Percentiles rank a stretch among this genome's conserved stretches.
Conservation (phyloP, 306 rosid species). For the Citrullus mucosospermus region DNA sequence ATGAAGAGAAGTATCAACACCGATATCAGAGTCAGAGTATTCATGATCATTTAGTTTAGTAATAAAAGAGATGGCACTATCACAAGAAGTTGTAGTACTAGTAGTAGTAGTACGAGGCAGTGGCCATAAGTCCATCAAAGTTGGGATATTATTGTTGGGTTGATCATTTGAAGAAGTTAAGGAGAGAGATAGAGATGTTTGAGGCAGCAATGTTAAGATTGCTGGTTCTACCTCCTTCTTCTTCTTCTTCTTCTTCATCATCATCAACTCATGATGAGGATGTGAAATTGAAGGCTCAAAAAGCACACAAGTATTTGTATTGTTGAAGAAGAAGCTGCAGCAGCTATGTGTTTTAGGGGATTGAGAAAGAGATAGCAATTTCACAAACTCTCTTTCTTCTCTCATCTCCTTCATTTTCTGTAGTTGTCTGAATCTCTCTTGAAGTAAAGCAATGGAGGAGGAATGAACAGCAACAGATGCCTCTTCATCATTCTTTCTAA, state of each 20-base stretch:
- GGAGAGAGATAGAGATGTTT: slow-evolving; percentile 26
- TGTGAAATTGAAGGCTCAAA: slow-evolving; percentile 3
- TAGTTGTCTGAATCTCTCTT: slow-evolving; percentile 74
- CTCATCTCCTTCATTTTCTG: slow-evolving; percentile 86
- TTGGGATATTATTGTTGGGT: background rate
- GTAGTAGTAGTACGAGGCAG: background rate
- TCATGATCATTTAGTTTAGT: slow-evolving; percentile 18
- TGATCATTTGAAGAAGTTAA: background rate
- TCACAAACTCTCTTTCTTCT: slow-evolving; percentile 51
- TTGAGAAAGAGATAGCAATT: slow-evolving; percentile 12
- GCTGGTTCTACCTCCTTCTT: slow-evolving; percentile 3
- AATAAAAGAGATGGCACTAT: slow-evolving; percentile 11
- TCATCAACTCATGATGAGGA: background rate
- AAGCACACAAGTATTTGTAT: background rate
- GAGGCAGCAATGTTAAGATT: slow-evolving; percentile 28
- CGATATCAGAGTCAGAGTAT: slow-evolving; percentile 27
- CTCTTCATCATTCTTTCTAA: background rate
- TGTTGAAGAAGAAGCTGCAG: background rate
- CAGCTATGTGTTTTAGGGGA: slow-evolving; percentile 12
- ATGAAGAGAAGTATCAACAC: slow-evolving; percentile 89
- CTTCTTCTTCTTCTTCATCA: background rate
- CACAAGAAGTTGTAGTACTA: background rate
- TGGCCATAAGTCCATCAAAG: slow-evolving; percentile 24
- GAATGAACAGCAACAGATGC: slow-evolving; percentile 11
- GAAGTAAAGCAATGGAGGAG: slow-evolving; percentile 76